Percentiles rank a stretch among this genome's conserved stretches.
phyloP scores from a whole-genome alignment of 352 stramenopile species.

The Phytophthora vignae region DNA sequence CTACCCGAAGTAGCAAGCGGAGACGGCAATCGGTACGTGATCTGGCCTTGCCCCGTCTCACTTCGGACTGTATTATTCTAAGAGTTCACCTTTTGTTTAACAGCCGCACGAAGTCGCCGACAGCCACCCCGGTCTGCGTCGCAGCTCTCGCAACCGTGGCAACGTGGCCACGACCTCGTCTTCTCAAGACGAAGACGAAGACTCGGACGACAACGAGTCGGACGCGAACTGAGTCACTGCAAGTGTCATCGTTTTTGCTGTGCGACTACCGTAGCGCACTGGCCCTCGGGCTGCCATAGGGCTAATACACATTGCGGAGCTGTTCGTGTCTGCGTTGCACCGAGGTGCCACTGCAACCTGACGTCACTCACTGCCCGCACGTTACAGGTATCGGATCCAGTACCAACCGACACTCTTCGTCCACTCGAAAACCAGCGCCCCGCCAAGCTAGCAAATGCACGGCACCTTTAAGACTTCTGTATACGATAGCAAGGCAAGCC shows the following conservation, averaged over 20 bases:
- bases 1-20: slow-evolving; percentile 31
- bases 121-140: slow-evolving; percentile 17
- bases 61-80: background rate
- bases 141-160: slow-evolving; percentile 34
- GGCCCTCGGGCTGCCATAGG: no score
- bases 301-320: background rate
- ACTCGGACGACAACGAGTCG: slow-evolving; percentile 13
- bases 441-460: no score
- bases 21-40: slow-evolving; percentile 38
- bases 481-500: no score
- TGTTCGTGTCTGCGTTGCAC: background rate
- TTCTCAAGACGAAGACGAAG: slow-evolving; percentile 32
- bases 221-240: slow-evolving; percentile 13
- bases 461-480: no score
- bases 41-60: background rate
- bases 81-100: slow-evolving; percentile 1
- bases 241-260: background rate
- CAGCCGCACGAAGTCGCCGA: slow-evolving; percentile 24
- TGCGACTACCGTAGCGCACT: no score
- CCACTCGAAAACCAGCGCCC: no score
- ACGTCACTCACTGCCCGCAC: background rate
- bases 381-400: background rate
- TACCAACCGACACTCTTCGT: background rate
- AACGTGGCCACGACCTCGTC: slow-evolving; percentile 11
- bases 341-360: background rate